These are phyloP conservation scores for Pyrenochaeta sp. DNA, from an alignment of 2,329 filamentous ascomycete species.

Conservation along the genomic window DNA sequence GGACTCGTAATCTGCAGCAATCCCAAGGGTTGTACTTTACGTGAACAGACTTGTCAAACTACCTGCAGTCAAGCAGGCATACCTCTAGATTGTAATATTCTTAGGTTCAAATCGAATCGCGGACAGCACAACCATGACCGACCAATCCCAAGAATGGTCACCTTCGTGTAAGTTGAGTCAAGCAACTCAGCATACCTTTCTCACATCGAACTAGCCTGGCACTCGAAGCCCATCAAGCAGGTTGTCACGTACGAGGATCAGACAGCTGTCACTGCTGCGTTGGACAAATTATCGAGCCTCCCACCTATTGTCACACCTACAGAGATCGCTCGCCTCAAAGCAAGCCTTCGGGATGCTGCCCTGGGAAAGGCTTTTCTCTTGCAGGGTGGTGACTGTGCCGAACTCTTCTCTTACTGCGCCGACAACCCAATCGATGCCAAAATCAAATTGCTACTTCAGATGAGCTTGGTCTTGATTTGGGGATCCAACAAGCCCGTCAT, in stretches of 20 bases:
- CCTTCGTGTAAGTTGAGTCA: slow-evolving; percentile 45
- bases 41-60: too few relatives aligned
- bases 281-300: slow-evolving; percentile 70
- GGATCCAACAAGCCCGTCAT: slow-evolving; percentile 83
- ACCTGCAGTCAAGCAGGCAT: not conserved
- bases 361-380: slow-evolving; percentile 90
- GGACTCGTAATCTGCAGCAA: too few relatives aligned
- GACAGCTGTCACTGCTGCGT: slow-evolving; percentile 64
- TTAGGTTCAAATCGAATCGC: slow-evolving; percentile 4
- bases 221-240: slow-evolving; percentile 80
- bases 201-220: slow-evolving; percentile 66
- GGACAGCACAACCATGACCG: slow-evolving; percentile 8
- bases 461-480: slow-evolving; percentile 96
- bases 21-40: too few relatives aligned
- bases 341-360: slow-evolving; percentile 83
- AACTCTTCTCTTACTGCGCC: slow-evolving; percentile 96
- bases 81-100: too few relatives aligned
- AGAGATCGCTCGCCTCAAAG: slow-evolving; percentile 82
- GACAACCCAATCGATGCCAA: slow-evolving; percentile 91
- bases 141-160: slow-evolving; percentile 41
- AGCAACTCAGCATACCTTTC: not conserved
- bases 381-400: slow-evolving; percentile 95
- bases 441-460: slow-evolving; percentile 94
- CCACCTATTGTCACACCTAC: slow-evolving; percentile 81
- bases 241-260: slow-evolving; percentile 72